phyloP scores from a whole-genome alignment of 352 stramenopile genomes.

The Pythium aphanidermatum region DNA sequence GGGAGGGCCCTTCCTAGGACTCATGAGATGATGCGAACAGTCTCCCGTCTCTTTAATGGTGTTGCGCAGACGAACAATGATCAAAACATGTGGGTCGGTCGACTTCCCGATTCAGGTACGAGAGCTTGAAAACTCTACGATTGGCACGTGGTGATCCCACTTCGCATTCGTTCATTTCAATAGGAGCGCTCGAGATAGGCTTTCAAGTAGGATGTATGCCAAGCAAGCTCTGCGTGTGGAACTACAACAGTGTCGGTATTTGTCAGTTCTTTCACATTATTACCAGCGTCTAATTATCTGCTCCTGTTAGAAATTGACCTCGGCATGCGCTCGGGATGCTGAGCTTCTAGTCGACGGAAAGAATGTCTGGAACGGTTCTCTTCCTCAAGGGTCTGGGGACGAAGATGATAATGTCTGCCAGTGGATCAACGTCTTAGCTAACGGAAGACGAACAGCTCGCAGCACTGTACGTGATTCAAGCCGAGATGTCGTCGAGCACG shows the following conservation, averaged over 20 bases:
- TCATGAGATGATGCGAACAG: constrained; percentile 63
- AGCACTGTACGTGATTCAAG: too few species aligned
- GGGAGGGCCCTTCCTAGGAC: constrained; percentile 40
- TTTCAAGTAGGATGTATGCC: constrained; percentile 36
- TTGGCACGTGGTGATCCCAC: neutral
- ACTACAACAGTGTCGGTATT: constrained; percentile 65
- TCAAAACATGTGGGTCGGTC: constrained; percentile 75
- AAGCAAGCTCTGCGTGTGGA: constrained; percentile 76
- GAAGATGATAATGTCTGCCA: constrained; percentile 59
- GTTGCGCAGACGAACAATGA: constrained; percentile 54
- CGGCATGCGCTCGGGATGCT: constrained; percentile 51
- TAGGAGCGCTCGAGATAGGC: constrained; percentile 46
- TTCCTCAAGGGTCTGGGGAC: constrained; percentile 63
- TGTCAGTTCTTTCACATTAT: neutral
- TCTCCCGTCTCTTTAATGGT: constrained; percentile 50
- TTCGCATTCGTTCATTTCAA: neutral
- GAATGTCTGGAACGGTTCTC: constrained; percentile 68
- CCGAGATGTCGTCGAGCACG: neutral
- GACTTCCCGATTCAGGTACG: constrained; percentile 45
- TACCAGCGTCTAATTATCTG: too few species aligned
- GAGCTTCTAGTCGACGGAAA: constrained; percentile 57
- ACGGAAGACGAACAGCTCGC: constrained; percentile 12
- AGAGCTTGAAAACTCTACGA: neutral
- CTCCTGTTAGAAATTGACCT: constrained; percentile 22
- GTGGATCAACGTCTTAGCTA: constrained; percentile 54